A percentile compares a stretch with the other conserved stretches of the same genome.
Conservation (phyloP, 352 stramenopile species). For the Phytophthora lateralis region DNA sequence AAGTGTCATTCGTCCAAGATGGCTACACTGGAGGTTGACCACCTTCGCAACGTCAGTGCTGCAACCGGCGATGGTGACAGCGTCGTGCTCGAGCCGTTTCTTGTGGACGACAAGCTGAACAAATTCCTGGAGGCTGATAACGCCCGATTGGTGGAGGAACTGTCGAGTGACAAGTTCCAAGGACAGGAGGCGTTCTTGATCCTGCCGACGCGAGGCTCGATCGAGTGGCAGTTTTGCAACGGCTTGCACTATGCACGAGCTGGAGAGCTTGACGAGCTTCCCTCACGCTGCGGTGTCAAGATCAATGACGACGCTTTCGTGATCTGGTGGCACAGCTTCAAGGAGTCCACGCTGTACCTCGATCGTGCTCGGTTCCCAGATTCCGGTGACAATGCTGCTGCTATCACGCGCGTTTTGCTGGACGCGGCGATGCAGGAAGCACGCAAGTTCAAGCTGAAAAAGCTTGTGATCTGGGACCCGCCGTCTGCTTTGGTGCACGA, state of each 20-base stretch:
- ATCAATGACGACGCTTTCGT: slow-evolving; percentile 52
- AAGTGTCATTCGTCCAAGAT: slow-evolving; percentile 41
- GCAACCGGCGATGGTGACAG: neutral
- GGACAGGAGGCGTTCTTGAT: slow-evolving; percentile 41
- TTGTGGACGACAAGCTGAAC: slow-evolving; percentile 40
- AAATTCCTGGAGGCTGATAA: slow-evolving; percentile 49
- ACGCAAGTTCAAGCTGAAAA: slow-evolving; percentile 8
- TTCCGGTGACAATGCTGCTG: slow-evolving; percentile 20
- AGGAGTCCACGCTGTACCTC: slow-evolving; percentile 33
- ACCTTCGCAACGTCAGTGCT: slow-evolving; percentile 18
- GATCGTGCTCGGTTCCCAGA: slow-evolving; percentile 31
- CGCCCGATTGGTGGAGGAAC: slow-evolving; percentile 32
- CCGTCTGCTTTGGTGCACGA: slow-evolving; percentile 29
- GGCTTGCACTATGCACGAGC: slow-evolving; percentile 47
- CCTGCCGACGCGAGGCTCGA: slow-evolving; percentile 48
- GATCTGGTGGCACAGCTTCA: too few relatives aligned
- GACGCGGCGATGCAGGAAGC: neutral
- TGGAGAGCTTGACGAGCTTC: slow-evolving; percentile 33
- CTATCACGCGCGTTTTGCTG: too few relatives aligned
- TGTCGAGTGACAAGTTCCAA: slow-evolving; percentile 30
- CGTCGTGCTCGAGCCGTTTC: slow-evolving; percentile 24
- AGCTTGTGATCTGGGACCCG: neutral
- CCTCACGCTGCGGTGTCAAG: slow-evolving; percentile 41
- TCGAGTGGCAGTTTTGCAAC: slow-evolving; percentile 64
- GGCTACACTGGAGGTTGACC: slow-evolving; percentile 35